Evolutionary conservation across 2,329 filamentous ascomycete species (phyloP).

Genomic region (Pseudogymnoascus sp.): DNA sequence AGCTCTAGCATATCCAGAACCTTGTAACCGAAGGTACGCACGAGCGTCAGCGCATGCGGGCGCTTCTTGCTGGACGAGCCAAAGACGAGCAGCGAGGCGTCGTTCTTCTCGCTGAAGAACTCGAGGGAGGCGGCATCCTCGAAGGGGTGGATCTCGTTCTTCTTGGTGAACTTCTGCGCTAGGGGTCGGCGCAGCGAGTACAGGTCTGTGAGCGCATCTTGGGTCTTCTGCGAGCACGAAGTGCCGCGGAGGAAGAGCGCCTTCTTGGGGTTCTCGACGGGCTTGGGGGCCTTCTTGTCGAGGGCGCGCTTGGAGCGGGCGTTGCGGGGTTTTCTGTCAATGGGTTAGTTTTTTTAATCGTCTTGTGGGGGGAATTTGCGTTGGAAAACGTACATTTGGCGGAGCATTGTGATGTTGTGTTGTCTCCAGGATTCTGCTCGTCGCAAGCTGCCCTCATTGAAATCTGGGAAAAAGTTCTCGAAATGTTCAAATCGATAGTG

Average conservation of each 20-base stretch:
- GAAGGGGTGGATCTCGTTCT: constrained; percentile 92
- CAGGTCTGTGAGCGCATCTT: constrained; percentile 79
- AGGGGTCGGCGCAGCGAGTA: constrained; percentile 77
- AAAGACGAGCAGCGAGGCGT: constrained; percentile 78
- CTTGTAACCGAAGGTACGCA: constrained; percentile 77
- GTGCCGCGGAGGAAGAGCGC: constrained; percentile 86
- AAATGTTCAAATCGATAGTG: constrained; percentile 5
- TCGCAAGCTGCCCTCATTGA: constrained; percentile 9
- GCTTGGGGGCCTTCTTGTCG: constrained; percentile 85
- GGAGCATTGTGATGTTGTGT: constrained; percentile 27
- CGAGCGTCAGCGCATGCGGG: constrained; percentile 79
- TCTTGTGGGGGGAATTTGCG: neutral
- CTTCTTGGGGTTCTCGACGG: constrained; percentile 81
- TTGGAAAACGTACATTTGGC: constrained; percentile 27
- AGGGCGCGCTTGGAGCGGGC: constrained; percentile 92
- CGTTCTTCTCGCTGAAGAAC: constrained; percentile 96
- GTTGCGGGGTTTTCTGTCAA: constrained; percentile 58
- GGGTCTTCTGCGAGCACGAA: constrained; percentile 72
- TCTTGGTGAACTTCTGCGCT: constrained; percentile 89
- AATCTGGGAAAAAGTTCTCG: constrained; percentile 5
- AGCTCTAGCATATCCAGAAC: constrained; percentile 93
- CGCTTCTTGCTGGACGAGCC: constrained; percentile 87
- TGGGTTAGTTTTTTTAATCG: constrained; percentile 10
- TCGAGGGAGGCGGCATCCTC: constrained; percentile 82
- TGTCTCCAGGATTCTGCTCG: constrained; percentile 7